Evolutionary conservation across 2,329 filamentous ascomycete species (phyloP).

Genomic region (Apiospora sp.): DNA sequence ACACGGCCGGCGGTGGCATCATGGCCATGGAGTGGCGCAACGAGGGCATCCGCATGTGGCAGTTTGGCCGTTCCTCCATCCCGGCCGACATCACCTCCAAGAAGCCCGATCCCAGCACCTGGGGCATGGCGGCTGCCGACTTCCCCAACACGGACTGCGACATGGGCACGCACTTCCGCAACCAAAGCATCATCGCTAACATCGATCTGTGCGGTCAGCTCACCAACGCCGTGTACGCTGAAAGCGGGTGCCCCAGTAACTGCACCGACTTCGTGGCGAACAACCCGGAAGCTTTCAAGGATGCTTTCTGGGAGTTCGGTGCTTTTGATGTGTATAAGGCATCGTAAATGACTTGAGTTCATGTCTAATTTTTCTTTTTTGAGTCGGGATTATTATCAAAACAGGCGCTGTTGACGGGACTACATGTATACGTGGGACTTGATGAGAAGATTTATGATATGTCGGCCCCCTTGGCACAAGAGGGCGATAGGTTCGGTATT

Average conservation of each 20-base stretch:
- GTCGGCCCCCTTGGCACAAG: not conserved
- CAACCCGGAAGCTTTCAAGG: constrained; percentile 61
- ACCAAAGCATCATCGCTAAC: constrained; percentile 72
- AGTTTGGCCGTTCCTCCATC: constrained; percentile 58
- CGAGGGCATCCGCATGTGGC: constrained; percentile 70
- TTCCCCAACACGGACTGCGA: constrained; percentile 71
- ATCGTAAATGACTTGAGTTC: constrained; percentile 30
- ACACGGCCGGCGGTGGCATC: constrained; percentile 62
- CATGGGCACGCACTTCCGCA: constrained; percentile 66
- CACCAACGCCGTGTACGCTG: constrained; percentile 55
- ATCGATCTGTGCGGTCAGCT: constrained; percentile 70
- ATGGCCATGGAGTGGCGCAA: constrained; percentile 68
- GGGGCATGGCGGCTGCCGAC: constrained; percentile 69
- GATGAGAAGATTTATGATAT: constrained; percentile 6
- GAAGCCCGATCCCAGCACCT: constrained; percentile 66
- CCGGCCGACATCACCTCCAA: constrained; percentile 59
- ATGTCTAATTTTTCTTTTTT: not conserved
- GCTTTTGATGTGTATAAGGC: constrained; percentile 65
- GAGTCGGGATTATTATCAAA: not conserved
- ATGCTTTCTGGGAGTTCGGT: constrained; percentile 72
- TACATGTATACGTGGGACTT: not conserved
- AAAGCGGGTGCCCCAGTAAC: constrained; percentile 59
- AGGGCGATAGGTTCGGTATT: not conserved
- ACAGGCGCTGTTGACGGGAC: not conserved
- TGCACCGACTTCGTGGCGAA: constrained; percentile 66